Percentiles rank a stretch among this genome's conserved stretches.
These are phyloP conservation scores for Xylaria sp. DNA, from an alignment of 2,329 filamentous ascomycete species.

Conservation along the genomic window DNA sequence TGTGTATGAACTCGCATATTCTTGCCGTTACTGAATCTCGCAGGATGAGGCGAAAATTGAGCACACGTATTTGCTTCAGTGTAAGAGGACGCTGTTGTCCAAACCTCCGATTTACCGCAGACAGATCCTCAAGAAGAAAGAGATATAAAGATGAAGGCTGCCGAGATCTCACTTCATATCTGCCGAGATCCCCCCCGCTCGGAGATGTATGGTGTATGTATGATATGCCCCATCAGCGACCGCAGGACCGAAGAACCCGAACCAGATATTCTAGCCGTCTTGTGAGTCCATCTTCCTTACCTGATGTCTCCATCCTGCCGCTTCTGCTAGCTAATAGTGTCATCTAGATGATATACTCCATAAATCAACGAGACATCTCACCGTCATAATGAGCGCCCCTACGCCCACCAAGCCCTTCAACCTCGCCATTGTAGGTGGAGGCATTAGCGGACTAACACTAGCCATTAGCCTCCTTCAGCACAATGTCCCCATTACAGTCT, in stretches of 20 bases:
- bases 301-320: slow-evolving; percentile 2
- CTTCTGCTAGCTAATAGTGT: background rate
- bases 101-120: background rate
- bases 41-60: background rate
- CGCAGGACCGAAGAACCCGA: background rate
- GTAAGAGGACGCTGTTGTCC: background rate
- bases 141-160: slow-evolving; percentile 5
- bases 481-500: slow-evolving; percentile 50
- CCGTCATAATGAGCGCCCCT: slow-evolving; percentile 19
- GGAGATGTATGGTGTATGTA: background rate
- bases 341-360: background rate
- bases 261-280: background rate
- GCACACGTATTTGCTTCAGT: background rate
- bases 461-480: slow-evolving; percentile 50
- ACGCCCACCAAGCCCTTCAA: slow-evolving; percentile 44
- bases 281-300: background rate
- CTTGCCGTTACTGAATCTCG: background rate
- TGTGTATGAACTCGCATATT: background rate
- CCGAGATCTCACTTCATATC: background rate
- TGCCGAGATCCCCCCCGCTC: slow-evolving; percentile 11
- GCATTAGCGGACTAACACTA: slow-evolving; percentile 54
- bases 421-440: slow-evolving; percentile 55
- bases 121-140: background rate
- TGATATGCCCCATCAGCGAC: background rate
- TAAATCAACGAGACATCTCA: background rate